These are phyloP conservation scores for Paragyromitra xinjiangensis DNA, from an alignment of 495 filamentous ascomycete genomes.

Conservation along the genomic window DNA sequence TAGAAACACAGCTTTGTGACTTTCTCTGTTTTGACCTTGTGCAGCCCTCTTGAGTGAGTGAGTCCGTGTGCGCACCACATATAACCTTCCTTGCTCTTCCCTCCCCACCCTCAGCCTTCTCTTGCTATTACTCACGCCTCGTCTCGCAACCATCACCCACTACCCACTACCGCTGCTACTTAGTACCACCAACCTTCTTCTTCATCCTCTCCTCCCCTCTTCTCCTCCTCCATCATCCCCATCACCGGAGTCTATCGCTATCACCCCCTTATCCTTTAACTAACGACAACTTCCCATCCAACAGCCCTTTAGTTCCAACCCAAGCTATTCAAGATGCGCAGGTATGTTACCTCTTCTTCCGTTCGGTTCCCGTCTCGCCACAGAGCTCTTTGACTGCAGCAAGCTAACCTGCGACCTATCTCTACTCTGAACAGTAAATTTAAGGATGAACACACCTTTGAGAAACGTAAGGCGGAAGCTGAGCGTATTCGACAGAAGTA, in stretches of 20 bases:
- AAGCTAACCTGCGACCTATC: conserved; percentile 49
- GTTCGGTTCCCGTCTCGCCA: conserved; percentile 27
- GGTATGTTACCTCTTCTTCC: conserved; percentile 36
- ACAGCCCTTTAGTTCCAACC: conserved; percentile 29
- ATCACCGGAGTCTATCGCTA: background rate
- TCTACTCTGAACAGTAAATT: conserved; percentile 74
- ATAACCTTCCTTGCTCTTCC: conserved; percentile 46
- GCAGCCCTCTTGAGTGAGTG: conserved; percentile 19
- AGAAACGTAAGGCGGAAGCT: conserved; percentile 99
- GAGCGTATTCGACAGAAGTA: conserved; percentile 99
- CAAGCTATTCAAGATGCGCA: conserved; percentile 48
- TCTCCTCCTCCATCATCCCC: conserved; percentile 12
- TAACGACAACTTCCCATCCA: conserved; percentile 25
- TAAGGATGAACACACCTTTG: conserved; percentile 99
- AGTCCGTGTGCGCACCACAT: conserved; percentile 27
- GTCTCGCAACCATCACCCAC: conserved; percentile 10
- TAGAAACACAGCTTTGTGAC: conserved; percentile 44
- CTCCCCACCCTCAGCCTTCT: conserved; percentile 48
- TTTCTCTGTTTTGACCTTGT: conserved; percentile 38
- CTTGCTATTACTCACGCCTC: conserved; percentile 47
- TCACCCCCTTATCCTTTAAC: conserved; percentile 28
- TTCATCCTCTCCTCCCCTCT: conserved; percentile 9
- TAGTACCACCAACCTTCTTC: conserved; percentile 41
- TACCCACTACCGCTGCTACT: conserved; percentile 9
- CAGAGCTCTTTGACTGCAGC: conserved; percentile 41